These are phyloP conservation scores for Ochromonas danica DNA, from an alignment of 108 stramenopile genomes.

Conservation along the genomic window DNA sequence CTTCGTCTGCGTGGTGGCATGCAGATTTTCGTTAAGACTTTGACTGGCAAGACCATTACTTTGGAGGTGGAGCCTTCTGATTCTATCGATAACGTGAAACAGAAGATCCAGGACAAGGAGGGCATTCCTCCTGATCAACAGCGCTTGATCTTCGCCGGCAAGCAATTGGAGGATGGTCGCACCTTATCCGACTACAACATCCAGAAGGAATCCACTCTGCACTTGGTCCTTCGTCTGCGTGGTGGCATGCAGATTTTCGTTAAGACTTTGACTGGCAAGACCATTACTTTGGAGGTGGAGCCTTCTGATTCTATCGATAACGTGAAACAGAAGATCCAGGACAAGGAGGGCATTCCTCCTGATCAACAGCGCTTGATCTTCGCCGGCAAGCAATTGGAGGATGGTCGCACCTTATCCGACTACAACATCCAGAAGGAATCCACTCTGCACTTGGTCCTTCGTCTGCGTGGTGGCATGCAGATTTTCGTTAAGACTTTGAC, in stretches of 20 bases:
- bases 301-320: constrained; percentile 96
- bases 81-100: constrained; percentile 98
- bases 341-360: constrained; percentile 95
- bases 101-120: constrained; percentile 98
- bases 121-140: constrained; percentile 95
- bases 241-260: constrained; percentile 90
- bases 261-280: constrained; percentile 98
- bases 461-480: too few relatives aligned
- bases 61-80: constrained; percentile 95
- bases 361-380: constrained; percentile 97
- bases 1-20: constrained; percentile 45
- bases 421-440: too few relatives aligned
- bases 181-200: too few relatives aligned
- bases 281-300: constrained; percentile 98
- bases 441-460: too few relatives aligned
- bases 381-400: constrained; percentile 96
- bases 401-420: constrained; percentile 20
- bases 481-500: constrained; percentile 42
- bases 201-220: too few relatives aligned
- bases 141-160: constrained; percentile 95
- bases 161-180: constrained; percentile 95
- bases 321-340: constrained; percentile 98
- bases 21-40: constrained; percentile 97
- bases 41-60: constrained; percentile 99
- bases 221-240: too few relatives aligned